Percentiles rank a stretch among this genome's conserved stretches.
These are phyloP conservation scores for Spirogloea muscicola DNA, from an alignment of 139 green algal genomes.

Conservation along the genomic window DNA sequence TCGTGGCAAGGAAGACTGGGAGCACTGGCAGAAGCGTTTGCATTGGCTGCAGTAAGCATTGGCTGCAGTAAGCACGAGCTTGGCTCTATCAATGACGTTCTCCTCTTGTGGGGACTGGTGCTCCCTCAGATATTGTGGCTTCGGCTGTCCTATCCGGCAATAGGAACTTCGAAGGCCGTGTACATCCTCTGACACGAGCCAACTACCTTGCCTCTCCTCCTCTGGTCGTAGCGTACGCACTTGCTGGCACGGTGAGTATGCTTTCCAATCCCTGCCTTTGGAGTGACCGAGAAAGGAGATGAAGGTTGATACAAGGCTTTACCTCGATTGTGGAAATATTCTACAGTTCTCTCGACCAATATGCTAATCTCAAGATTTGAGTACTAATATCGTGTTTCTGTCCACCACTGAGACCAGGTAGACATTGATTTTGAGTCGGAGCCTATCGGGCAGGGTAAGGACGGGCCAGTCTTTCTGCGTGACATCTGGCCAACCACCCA, in stretches of 20 bases:
- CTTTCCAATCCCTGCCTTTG: too few relatives aligned
- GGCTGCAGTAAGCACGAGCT: not conserved
- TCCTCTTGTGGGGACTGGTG: not conserved
- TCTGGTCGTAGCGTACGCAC: constrained; percentile 49
- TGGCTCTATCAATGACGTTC: not conserved
- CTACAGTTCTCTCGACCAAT: too few relatives aligned
- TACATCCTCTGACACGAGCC: constrained; percentile 49
- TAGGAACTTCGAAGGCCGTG: constrained; percentile 50
- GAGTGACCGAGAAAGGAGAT: not conserved
- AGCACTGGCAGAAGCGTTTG: not conserved
- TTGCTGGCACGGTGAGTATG: constrained; percentile 45
- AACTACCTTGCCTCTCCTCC: constrained; percentile 52
- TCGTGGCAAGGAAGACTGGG: too few relatives aligned
- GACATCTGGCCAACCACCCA: constrained; percentile 48
- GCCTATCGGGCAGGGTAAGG: constrained; percentile 35
- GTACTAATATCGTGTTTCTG: not conserved
- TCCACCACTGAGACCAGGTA: constrained; percentile 11
- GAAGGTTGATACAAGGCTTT: not conserved
- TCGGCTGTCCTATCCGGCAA: constrained; percentile 51
- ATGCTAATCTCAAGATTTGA: too few relatives aligned
- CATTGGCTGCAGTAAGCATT: not conserved
- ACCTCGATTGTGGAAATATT: not conserved
- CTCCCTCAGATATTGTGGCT: constrained; percentile 42
- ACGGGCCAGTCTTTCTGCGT: constrained; percentile 42
- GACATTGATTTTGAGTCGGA: constrained; percentile 50